phyloP scores from a whole-genome alignment of 192 early-diverging fungal species.

The Funneliformis geosporum region DNA sequence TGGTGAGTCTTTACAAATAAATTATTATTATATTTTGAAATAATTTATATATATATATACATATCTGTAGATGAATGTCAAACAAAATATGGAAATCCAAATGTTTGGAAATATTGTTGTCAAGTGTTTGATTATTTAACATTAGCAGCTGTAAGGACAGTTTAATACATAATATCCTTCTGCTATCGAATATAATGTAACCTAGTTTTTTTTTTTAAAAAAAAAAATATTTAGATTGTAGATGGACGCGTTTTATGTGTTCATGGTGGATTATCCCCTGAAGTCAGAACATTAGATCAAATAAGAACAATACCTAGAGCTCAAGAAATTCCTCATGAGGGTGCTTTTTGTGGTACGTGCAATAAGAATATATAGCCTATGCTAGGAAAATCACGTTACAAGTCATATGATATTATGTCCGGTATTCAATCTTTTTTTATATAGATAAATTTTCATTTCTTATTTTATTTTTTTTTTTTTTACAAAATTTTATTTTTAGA shows the following conservation, averaged over 20 bases:
- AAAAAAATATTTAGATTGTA: slow-evolving; percentile 65
- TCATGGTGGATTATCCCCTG: slow-evolving; percentile 91
- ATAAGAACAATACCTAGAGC: slow-evolving; percentile 93
- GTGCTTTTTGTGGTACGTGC: slow-evolving; percentile 75
- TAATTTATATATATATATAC: not conserved
- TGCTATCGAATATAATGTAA: no score
- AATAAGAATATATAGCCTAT: not conserved
- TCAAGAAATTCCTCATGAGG: slow-evolving; percentile 94
- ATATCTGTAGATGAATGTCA: slow-evolving; percentile 79
- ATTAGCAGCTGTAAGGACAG: slow-evolving; percentile 75
- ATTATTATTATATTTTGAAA: not conserved
- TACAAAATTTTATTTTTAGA: slow-evolving; percentile 50
- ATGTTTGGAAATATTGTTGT: slow-evolving; percentile 96
- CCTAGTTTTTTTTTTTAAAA: not conserved
- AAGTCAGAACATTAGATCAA: slow-evolving; percentile 91
- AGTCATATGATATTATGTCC: not conserved
- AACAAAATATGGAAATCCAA: slow-evolving; percentile 91
- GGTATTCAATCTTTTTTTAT: not conserved
- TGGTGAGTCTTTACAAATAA: slow-evolving; percentile 48
- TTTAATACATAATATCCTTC: not conserved
- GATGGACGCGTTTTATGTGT: slow-evolving; percentile 92
- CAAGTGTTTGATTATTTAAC: slow-evolving; percentile 92
- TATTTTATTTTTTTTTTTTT: slow-evolving; percentile 1
- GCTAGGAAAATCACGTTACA: not conserved
- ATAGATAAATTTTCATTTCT: not conserved